Percentiles rank a stretch among this genome's conserved stretches.
Evolutionary conservation across 129 eudicot species (phyloP).

Genomic region (Pulicaria dysenterica): DNA sequence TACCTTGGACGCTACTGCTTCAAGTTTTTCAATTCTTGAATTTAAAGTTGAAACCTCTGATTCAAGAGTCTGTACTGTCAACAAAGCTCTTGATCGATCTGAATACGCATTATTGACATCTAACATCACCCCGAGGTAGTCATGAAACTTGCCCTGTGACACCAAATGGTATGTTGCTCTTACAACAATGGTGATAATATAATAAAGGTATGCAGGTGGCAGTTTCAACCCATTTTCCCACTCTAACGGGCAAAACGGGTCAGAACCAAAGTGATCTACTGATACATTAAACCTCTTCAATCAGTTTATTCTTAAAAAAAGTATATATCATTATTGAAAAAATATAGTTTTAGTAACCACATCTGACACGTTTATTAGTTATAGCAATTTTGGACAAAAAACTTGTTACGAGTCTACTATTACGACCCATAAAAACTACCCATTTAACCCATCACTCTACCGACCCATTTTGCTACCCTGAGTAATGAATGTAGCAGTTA

Average conservation of each 20-base stretch:
- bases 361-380: neutral
- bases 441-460: neutral
- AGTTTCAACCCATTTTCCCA: neutral
- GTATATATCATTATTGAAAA: neutral
- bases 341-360: neutral
- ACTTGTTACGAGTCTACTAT: neutral
- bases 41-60: constrained; percentile 60
- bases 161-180: neutral
- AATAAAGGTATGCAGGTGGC: neutral
- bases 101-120: constrained; percentile 82
- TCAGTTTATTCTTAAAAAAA: neutral
- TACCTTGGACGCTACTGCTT: constrained; percentile 82
- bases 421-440: neutral
- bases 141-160: constrained; percentile 88
- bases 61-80: constrained; percentile 82
- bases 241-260: neutral
- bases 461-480: neutral
- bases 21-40: constrained; percentile 83
- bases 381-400: neutral
- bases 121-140: constrained; percentile 87
- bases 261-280: neutral
- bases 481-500: constrained; percentile 31
- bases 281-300: neutral
- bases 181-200: neutral
- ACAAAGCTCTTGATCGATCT: constrained; percentile 84